Evolutionary conservation across 1,284 basidiomycete species (phyloP).

Genomic region (Tilletia indica): DNA sequence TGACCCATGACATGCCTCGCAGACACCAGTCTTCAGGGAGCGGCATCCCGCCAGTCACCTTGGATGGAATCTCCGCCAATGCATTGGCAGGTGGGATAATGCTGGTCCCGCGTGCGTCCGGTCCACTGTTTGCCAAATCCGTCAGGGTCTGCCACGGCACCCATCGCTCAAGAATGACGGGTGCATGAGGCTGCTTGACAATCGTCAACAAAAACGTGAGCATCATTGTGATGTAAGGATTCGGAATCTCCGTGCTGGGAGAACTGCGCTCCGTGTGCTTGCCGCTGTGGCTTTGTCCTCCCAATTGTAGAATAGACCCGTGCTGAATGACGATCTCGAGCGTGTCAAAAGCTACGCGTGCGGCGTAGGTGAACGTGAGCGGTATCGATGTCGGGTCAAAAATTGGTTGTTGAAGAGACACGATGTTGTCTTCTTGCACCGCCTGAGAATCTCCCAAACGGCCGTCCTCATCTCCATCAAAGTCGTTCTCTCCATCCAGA

Average conservation of each 20-base stretch:
- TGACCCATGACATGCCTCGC: constrained; percentile 91
- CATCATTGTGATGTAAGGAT: constrained; percentile 81
- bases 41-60: constrained; percentile 64
- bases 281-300: neutral
- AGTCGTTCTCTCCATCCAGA: constrained; percentile 17
- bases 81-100: constrained; percentile 5
- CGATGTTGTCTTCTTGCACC: constrained; percentile 38
- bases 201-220: constrained; percentile 83
- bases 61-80: constrained; percentile 22
- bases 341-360: constrained; percentile 76
- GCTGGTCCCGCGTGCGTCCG: neutral
- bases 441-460: neutral
- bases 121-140: constrained; percentile 1
- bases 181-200: constrained; percentile 66
- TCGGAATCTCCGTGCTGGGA: neutral
- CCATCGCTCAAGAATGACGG: constrained; percentile 68
- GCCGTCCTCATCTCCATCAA: constrained; percentile 10
- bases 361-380: constrained; percentile 68
- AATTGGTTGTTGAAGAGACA: constrained; percentile 22
- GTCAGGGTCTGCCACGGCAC: constrained; percentile 71
- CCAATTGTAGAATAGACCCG: neutral
- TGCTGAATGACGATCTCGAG: constrained; percentile 67
- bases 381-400: constrained; percentile 57
- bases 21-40: constrained; percentile 93
- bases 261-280: no score